Conservation (phyloP, 768 basidiomycete genomes). For the Termitomyces sp. region DNA sequence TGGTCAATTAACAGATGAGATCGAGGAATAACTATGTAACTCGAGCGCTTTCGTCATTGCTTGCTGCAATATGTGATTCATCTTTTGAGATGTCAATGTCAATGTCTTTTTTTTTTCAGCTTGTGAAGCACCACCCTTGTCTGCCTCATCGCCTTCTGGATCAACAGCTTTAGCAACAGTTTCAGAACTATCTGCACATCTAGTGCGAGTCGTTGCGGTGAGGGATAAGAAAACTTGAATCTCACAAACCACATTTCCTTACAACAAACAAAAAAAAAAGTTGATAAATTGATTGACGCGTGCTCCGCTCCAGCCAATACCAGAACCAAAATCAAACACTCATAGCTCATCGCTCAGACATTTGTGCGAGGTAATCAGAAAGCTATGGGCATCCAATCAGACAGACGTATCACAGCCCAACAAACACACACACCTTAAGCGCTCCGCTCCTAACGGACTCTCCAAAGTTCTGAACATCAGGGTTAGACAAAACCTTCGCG, state of each 20-base stretch:
- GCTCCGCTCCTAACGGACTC: slow-evolving; percentile 78
- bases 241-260: neutral
- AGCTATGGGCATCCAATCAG: slow-evolving; percentile 27
- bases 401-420: neutral
- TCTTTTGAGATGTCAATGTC: no score
- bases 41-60: no score
- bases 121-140: no score
- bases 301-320: neutral
- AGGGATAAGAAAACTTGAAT: no score
- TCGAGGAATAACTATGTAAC: no score
- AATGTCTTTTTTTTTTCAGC: no score
- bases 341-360: slow-evolving; percentile 46
- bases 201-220: neutral
- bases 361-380: slow-evolving; percentile 65
- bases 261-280: no score
- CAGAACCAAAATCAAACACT: no score
- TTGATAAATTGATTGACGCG: neutral
- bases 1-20: no score
- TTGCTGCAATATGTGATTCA: no score
- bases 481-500: slow-evolving; percentile 69
- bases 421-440: slow-evolving; percentile 52
- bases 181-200: neutral
- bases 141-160: no score
- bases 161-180: neutral
- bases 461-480: slow-evolving; percentile 81